Evolutionary conservation across 2,329 filamentous ascomycete genomes (phyloP), one percentile per base, ranked within the genome.

Genomic region (Colletotrichum graminicola): DNA sequence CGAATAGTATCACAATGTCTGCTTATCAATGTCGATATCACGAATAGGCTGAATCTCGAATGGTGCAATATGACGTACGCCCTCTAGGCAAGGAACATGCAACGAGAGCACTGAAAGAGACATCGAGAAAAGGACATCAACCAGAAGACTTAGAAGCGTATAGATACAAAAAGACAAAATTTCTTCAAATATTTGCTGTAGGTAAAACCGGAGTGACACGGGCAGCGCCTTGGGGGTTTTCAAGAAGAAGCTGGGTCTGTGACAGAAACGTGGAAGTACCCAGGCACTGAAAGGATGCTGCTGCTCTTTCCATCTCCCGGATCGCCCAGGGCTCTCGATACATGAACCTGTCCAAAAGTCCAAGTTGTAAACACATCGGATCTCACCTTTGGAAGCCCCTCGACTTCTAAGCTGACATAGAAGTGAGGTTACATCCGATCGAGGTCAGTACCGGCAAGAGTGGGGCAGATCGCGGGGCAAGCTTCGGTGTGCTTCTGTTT

Each of bases 381-480:
- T 36, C 52, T 14, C n/a, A n/a, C 3, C 23, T 55, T 36, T 23
- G 12, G 21, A 21, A 55, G 16, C 49, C 5, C 14, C 14, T 14
- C 7, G 5, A 1, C 21, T 8, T n/a, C 11, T 5, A 36, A n/a
- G 32, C 18, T 36, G 21, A 23, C 32, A 34, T 21, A 23, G 18
- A 14, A 21, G 5, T 18, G 26, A 32, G 49, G 49, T 52, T 62
- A 67, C 67, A 56, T 55, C 36, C 21, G 39, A 63, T 68, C 65
- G 45, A 39, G 23, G 26, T 55, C n/a, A 63, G 47, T 67, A 51
- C 60, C 45, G 32, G 49, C 34, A 23, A n/a, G 7, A 68, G 68
- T 61, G 59, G 68, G 65, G 41, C 65, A 43, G 59, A 63, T 62
- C 43, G 65, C 56, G 64, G 67, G 56, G 63, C 43, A 32, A 39